Evolutionary conservation across 257 asterid genomes (phyloP).

Genomic region (Penstemon barbatus): DNA sequence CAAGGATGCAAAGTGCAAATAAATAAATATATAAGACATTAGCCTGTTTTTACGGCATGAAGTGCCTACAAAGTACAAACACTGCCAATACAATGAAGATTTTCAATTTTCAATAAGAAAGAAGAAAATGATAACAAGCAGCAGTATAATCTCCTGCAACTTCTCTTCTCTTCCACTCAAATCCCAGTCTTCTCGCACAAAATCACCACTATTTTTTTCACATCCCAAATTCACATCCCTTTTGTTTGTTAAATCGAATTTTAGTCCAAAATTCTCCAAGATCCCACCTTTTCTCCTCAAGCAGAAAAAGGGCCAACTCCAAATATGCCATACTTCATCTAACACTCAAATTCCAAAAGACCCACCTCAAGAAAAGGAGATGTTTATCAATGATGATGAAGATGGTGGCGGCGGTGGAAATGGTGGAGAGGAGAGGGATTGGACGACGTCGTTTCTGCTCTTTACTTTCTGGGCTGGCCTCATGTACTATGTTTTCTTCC

Average conservation of each 20-base stretch:
- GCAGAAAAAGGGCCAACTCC: constrained; percentile 32
- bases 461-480: constrained; percentile 78
- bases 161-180: constrained; percentile 41
- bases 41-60: no score
- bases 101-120: not conserved
- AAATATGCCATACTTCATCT: constrained; percentile 42
- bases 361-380: constrained; percentile 41
- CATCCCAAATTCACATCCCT: constrained; percentile 24
- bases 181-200: constrained; percentile 14
- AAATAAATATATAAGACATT: no score
- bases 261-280: constrained; percentile 20
- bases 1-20: no score
- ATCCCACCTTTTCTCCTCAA: constrained; percentile 20
- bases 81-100: no score
- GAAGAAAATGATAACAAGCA: constrained; percentile 54
- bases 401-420: constrained; percentile 34
- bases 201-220: constrained; percentile 14
- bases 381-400: constrained; percentile 25
- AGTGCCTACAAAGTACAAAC: no score
- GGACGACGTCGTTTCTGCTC: constrained; percentile 86
- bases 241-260: not conserved
- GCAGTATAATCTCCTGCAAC: constrained; percentile 51
- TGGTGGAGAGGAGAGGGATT: constrained; percentile 66
- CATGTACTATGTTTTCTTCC: constrained; percentile 71
- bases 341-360: constrained; percentile 49